These are phyloP conservation scores for Chaetomium sp. DNA, from an alignment of 2,329 filamentous ascomycete genomes.

Conservation along the genomic window DNA sequence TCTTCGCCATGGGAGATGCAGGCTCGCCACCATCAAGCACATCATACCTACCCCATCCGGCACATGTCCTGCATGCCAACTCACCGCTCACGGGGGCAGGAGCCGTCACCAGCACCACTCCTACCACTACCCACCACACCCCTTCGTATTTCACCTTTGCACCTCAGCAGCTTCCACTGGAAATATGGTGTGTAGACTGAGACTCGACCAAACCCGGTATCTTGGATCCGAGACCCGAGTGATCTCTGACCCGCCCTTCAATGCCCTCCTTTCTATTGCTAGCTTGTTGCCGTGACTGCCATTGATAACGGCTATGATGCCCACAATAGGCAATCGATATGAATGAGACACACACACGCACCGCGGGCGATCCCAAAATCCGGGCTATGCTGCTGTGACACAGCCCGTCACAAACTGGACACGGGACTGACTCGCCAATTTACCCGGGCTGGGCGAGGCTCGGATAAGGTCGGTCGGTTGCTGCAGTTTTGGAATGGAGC, in stretches of 20 bases:
- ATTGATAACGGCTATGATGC: not conserved
- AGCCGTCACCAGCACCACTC: not conserved
- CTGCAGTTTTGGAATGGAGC: not conserved
- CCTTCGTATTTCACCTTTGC: not conserved
- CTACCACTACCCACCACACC: constrained; percentile 2
- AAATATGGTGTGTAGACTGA: not conserved
- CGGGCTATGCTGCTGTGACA: not conserved
- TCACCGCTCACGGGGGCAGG: constrained; percentile 23
- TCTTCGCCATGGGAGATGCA: not conserved
- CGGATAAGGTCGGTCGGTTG: not conserved
- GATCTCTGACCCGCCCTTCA: not conserved
- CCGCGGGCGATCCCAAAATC: not conserved
- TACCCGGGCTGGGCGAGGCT: not conserved
- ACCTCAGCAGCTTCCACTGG: not conserved
- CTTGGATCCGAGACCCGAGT: not conserved
- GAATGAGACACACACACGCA: not conserved
- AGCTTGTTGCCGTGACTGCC: not conserved
- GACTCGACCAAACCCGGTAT: not conserved
- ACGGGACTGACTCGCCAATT: not conserved
- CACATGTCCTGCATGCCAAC: constrained; percentile 16
- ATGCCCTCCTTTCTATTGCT: not conserved
- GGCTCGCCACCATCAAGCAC: not conserved
- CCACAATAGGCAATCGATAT: not conserved
- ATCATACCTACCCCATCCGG: not conserved
- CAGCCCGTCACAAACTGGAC: not conserved